Evolutionary conservation across 345 rosid genomes (phyloP), one percentile per base, ranked within the genome.

Genomic region (Syzygium aromaticum): DNA sequence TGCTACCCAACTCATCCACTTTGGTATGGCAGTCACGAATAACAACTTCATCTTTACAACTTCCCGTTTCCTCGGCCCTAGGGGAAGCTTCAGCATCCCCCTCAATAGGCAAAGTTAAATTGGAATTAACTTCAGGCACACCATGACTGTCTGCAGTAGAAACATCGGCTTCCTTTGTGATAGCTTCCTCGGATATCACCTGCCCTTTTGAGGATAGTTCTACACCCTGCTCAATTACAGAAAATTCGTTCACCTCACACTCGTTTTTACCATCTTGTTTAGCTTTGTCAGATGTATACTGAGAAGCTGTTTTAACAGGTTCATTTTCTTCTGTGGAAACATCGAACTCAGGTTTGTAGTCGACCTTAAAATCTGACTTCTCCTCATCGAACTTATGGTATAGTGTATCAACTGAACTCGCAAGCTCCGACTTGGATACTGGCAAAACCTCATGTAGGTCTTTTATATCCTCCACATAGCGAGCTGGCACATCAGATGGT

Each of bases 381-480:
- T 93, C 95, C 86, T 94, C 95, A 85, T 93, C 93, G 40, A 91
- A 61, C 90, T 94, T 95, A 89, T 87, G 90, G 90, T 90, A 87
- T 86, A 91, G 89, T 64, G 80, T 63, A 87, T 89, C 84, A 23
- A 90, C 90, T 49, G 93, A 90, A 86, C 88, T 85, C 43, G 90
- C 90, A 54, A 92, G 87, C 77, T 92, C 97, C 22, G 92, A 94
- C 86, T 85, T 91, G 64, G 94, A 88, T 85, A 86, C 33, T 11
- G 96, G 96, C 86, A 94, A 85, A 89, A 95, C 92, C 91, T 96
- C 95, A 86, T 92, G 98, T 90, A 96, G 97, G 92, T 96, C 98
- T 92, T 94, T 94, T 86, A 95, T 86, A 61, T 93, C 94, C 86
- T 92, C 97, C n/a, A 88, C 87, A 63, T 92, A 89, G 73, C 52